phyloP scores from a whole-genome alignment of 2,329 filamentous ascomycete genomes.

The Neofusicoccum umdonicola region DNA sequence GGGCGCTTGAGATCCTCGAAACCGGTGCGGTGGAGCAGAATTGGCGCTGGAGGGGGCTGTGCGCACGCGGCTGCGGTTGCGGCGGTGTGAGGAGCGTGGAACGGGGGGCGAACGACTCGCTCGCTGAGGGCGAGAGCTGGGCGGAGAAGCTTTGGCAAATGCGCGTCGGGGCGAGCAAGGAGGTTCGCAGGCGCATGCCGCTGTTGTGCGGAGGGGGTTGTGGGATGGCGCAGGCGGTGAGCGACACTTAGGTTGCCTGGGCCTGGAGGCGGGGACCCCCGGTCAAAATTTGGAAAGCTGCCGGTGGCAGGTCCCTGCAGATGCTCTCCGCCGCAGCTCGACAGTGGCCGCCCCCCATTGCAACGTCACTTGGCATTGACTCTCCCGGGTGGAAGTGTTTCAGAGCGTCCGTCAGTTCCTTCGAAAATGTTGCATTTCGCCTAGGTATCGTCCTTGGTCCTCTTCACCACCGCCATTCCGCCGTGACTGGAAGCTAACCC shows the following conservation, averaged over 20 bases:
- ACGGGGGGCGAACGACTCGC: not conserved
- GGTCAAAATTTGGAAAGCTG: not conserved
- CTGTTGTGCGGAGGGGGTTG: not conserved
- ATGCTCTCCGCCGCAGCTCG: not conserved
- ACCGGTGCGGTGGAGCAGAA: not conserved
- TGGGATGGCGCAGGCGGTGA: constrained; percentile 5
- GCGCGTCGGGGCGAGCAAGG: not conserved
- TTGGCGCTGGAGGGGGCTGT: not conserved
- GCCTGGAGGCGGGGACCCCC: not conserved
- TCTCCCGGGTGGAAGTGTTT: too few relatives aligned
- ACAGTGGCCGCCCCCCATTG: too few relatives aligned
- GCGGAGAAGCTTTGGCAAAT: not conserved
- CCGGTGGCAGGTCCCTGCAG: not conserved
- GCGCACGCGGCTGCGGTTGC: not conserved
- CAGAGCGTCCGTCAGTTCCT: not conserved
- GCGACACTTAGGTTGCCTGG: not conserved
- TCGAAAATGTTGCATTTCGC: not conserved
- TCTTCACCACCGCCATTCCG: not conserved
- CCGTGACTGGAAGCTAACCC: not conserved
- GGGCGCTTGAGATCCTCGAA: not conserved
- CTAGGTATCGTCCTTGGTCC: not conserved
- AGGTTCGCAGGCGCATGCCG: not conserved
- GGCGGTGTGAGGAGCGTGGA: not conserved
- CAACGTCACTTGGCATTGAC: too few relatives aligned
- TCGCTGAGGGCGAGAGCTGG: not conserved